Conservation (phyloP, 2,329 filamentous ascomycete species). For the Fusarium sp. region DNA sequence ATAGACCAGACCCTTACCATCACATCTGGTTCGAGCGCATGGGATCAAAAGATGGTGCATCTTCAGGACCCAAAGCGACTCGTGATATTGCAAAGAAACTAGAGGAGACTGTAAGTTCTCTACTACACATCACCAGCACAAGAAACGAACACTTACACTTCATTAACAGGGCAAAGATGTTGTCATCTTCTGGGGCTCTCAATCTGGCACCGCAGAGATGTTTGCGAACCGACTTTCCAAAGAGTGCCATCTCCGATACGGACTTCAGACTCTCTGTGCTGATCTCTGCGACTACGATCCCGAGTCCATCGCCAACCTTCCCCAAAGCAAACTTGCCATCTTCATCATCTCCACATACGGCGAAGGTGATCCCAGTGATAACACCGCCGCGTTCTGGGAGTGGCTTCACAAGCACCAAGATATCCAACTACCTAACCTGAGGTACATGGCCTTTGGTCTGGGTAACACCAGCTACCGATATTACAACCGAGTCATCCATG, state of each 20-base stretch:
- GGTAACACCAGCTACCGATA: slow-evolving; percentile 59
- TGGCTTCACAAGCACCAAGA: slow-evolving; percentile 45
- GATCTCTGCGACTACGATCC: slow-evolving; percentile 65
- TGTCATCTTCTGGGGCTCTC: slow-evolving; percentile 94
- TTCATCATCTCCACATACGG: slow-evolving; percentile 59
- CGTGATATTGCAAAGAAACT: slow-evolving; percentile 61
- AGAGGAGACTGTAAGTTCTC: slow-evolving; percentile 48
- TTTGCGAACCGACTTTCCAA: slow-evolving; percentile 91
- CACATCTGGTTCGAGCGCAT: slow-evolving; percentile 66
- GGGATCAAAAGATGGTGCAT: slow-evolving; percentile 51
- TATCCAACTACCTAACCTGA: slow-evolving; percentile 43
- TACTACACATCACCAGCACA: not conserved
- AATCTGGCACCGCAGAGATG: slow-evolving; percentile 95
- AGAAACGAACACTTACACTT: not conserved
- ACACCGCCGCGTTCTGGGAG: slow-evolving; percentile 52
- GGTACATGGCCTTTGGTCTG: slow-evolving; percentile 57
- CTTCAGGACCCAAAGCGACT: slow-evolving; percentile 54
- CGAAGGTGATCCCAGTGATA: slow-evolving; percentile 60
- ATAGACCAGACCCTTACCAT: slow-evolving; percentile 64
- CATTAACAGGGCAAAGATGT: slow-evolving; percentile 77
- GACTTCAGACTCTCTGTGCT: slow-evolving; percentile 88
- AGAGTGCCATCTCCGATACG: slow-evolving; percentile 89
- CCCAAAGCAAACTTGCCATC: slow-evolving; percentile 50
- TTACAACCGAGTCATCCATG: slow-evolving; percentile 56
- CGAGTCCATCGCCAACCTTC: slow-evolving; percentile 53